Evolutionary conservation across 1,284 basidiomycete genomes (phyloP), one percentile per base, ranked within the genome.

Genomic region (Ceratobasidium sp.): DNA sequence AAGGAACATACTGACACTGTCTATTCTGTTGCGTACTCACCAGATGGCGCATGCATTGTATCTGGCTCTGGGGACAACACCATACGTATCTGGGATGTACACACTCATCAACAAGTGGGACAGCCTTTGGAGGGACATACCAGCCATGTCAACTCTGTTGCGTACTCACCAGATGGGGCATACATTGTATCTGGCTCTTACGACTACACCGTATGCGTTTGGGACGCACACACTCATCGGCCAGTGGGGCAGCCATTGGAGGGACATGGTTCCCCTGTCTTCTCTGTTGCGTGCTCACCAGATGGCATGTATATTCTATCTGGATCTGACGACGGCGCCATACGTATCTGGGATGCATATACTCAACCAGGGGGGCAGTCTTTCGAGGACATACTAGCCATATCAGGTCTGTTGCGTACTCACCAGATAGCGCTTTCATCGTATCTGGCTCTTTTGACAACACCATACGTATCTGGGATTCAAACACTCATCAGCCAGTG

Each of bases 241-340:
- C 58, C 39, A 42, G 20, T 40, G 12, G 33, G 33, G 33, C 33
- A 63, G 39, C 60, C 66, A 20, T 15, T 56, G 7, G 61, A 78
- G 13, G 76, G 78, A 9, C 78, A 79, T 68, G 55, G 77, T 23
- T n/a, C 67, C 44, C 15, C 20, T 6, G 67, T 79, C 28, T n/a
- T 6, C 13, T 78, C 28, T 13, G 64, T 79, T 3, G 78, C 55
- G 12, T 80, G 51, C 40, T 78, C 77, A 9, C 71, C 71, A 5
- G 71, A 78, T 49, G 58, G 71, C 26, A 56, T 40, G 40, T 40
- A 28, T 18, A 77, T 78, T 53, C 55, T 39, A 13, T 78, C 77
- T 12, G 77, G 26, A 5, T 78, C 77, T 15, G 3, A 18, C 15
- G 40, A 28, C 10, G 75, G 77, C 40, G 28, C 77, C n/a, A 39